These are phyloP conservation scores for Pseudoneurospora amorphoporcata DNA, from an alignment of 495 filamentous ascomycete genomes.

Conservation along the genomic window DNA sequence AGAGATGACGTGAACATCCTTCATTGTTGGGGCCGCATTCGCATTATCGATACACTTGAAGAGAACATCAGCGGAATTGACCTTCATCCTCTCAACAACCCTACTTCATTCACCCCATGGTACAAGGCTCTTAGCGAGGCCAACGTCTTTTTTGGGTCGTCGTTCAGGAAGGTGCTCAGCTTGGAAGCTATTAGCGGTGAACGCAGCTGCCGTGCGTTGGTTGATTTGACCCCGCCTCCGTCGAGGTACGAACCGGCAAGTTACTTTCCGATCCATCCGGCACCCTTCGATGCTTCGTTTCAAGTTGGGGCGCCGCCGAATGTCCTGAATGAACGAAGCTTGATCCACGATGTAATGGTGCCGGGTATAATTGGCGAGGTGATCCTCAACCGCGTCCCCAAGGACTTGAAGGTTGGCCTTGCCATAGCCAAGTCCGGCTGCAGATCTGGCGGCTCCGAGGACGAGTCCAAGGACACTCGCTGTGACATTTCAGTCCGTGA, in stretches of 20 bases:
- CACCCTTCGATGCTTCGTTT: constrained; percentile 25
- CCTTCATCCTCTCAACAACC: constrained; percentile 1
- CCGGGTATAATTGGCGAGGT: background rate
- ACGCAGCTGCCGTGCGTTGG: background rate
- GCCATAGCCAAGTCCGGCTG: background rate
- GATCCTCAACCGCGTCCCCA: constrained; percentile 2
- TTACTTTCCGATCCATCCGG: constrained; percentile 32
- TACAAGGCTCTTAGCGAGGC: constrained; percentile 22
- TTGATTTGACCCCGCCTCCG: constrained; percentile 3
- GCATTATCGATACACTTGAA: background rate
- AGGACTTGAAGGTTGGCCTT: background rate
- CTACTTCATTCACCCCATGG: constrained; percentile 11
- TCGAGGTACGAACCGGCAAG: constrained; percentile 20
- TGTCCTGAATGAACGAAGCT: constrained; percentile 2
- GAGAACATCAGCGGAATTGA: background rate
- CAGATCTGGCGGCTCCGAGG: background rate
- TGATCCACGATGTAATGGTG: background rate
- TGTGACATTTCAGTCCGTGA: constrained; percentile 11
- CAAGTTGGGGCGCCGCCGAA: constrained; percentile 17
- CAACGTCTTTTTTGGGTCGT: constrained; percentile 20
- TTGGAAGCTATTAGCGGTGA: constrained; percentile 19
- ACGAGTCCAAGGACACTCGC: background rate
- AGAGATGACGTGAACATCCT: background rate
- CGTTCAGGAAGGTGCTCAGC: constrained; percentile 15
- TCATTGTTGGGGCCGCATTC: constrained; percentile 7